Evolutionary conservation across 257 asterid genomes (phyloP).

Genomic region (Ballota nigra): DNA sequence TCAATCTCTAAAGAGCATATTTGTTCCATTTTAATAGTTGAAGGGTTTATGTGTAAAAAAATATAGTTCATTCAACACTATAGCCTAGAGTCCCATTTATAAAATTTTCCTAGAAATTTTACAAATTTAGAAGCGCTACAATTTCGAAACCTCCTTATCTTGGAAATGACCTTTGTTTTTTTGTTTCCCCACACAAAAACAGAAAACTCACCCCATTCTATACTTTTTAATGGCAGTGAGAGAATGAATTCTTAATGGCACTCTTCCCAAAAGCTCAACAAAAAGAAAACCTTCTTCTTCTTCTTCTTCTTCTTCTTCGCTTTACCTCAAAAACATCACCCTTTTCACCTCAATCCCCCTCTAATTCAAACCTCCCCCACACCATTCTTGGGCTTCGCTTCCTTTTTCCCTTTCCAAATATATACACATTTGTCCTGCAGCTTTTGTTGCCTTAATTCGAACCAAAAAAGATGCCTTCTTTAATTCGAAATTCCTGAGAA

Average conservation of each 20-base stretch:
- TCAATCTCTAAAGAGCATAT: no score
- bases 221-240: neutral
- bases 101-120: no score
- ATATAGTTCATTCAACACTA: no score
- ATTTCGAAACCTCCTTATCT: neutral
- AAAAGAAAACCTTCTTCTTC: slow-evolving; percentile 39
- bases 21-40: no score
- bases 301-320: slow-evolving; percentile 26
- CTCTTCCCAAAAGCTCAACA: slow-evolving; percentile 41
- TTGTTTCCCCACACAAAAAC: slow-evolving; percentile 1
- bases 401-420: slow-evolving; percentile 18
- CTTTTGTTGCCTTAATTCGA: slow-evolving; percentile 27
- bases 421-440: slow-evolving; percentile 28
- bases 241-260: neutral
- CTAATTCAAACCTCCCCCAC: slow-evolving; percentile 53
- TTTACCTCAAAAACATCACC: slow-evolving; percentile 27
- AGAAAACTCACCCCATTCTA: neutral
- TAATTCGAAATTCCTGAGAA: slow-evolving; percentile 19
- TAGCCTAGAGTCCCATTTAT: no score
- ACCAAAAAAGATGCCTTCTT: slow-evolving; percentile 22
- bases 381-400: slow-evolving; percentile 50
- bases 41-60: no score
- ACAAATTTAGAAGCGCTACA: neutral
- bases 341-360: slow-evolving; percentile 43
- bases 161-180: neutral